A percentile compares a stretch with the other conserved stretches of the same genome.
These are phyloP conservation scores for Toxicodendron radicans DNA, from an alignment of 345 rosid species.

Conservation along the genomic window DNA sequence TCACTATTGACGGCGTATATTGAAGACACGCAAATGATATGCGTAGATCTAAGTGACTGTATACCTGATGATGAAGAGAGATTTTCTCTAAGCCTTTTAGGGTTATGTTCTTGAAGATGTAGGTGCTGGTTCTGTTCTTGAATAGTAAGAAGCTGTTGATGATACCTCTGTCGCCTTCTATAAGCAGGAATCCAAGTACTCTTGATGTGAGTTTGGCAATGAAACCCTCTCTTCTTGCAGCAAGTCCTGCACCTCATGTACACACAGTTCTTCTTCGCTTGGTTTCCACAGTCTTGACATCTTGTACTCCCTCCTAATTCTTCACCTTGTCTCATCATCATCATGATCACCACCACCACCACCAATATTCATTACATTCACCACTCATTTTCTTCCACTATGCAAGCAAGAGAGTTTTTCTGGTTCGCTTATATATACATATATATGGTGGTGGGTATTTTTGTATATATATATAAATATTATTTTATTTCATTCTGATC, in stretches of 20 bases:
- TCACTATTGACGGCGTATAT: too few relatives aligned
- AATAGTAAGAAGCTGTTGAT: slow-evolving; percentile 19
- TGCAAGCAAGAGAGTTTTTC: not conserved
- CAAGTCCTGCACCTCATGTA: slow-evolving; percentile 39
- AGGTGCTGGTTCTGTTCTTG: slow-evolving; percentile 21
- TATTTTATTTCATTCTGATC: too few relatives aligned
- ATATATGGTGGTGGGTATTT: not conserved
- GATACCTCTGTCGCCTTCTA: slow-evolving; percentile 15
- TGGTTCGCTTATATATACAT: too few relatives aligned
- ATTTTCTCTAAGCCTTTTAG: slow-evolving; percentile 44
- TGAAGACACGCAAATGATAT: slow-evolving; percentile 28
- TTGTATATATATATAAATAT: too few relatives aligned
- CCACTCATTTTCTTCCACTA: not conserved
- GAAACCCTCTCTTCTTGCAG: slow-evolving; percentile 31
- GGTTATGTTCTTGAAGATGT: slow-evolving; percentile 29
- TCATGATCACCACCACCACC: not conserved
- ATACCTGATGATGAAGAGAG: slow-evolving; percentile 10
- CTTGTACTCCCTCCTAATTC: slow-evolving; percentile 16
- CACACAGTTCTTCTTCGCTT: slow-evolving; percentile 33
- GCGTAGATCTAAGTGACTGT: slow-evolving; percentile 6
- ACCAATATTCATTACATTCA: not conserved
- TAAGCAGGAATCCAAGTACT: slow-evolving; percentile 39
- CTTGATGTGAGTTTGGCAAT: slow-evolving; percentile 33
- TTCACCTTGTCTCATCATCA: slow-evolving; percentile 20
- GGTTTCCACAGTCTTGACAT: slow-evolving; percentile 42